These are phyloP conservation scores for Pelargonium cotyledonis DNA, from an alignment of 441 rosid genomes.

Conservation along the genomic window DNA sequence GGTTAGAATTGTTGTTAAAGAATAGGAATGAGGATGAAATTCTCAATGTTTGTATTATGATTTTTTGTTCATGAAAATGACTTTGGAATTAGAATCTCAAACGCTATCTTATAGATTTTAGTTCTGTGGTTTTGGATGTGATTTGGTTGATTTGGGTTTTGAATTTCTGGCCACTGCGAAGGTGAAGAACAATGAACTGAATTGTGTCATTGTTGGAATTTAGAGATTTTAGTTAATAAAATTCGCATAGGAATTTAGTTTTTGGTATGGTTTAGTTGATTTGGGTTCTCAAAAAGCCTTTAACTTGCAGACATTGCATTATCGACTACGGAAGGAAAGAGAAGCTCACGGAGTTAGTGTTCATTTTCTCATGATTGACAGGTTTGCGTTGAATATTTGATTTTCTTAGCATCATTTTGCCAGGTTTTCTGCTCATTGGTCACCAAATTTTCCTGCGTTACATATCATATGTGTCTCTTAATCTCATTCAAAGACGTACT, in stretches of 20 bases:
- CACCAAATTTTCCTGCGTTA: neutral
- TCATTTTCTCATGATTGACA: constrained; percentile 67
- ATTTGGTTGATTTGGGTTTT: too few relatives aligned
- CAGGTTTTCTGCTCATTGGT: neutral
- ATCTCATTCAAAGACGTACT: neutral
- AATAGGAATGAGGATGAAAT: too few relatives aligned
- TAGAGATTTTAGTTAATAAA: constrained; percentile 2
- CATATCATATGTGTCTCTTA: neutral
- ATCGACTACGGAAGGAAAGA: constrained; percentile 40
- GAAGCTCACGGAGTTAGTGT: constrained; percentile 40
- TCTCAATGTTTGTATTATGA: too few relatives aligned
- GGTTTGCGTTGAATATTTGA: constrained; percentile 21
- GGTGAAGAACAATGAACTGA: too few relatives aligned
- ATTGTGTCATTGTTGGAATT: neutral
- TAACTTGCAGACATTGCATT: constrained; percentile 50
- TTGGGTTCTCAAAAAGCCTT: neutral
- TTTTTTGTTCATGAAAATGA: too few relatives aligned
- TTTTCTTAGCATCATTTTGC: neutral
- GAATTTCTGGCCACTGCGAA: too few relatives aligned
- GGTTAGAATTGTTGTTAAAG: too few relatives aligned
- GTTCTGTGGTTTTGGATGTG: too few relatives aligned
- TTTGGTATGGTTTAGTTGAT: neutral
- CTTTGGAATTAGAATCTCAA: too few relatives aligned
- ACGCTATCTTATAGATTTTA: too few relatives aligned
- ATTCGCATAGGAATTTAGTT: neutral